Evolutionary conservation across 192 early-diverging fungal species (phyloP).

Genomic region (Umbelopsis sp.): DNA sequence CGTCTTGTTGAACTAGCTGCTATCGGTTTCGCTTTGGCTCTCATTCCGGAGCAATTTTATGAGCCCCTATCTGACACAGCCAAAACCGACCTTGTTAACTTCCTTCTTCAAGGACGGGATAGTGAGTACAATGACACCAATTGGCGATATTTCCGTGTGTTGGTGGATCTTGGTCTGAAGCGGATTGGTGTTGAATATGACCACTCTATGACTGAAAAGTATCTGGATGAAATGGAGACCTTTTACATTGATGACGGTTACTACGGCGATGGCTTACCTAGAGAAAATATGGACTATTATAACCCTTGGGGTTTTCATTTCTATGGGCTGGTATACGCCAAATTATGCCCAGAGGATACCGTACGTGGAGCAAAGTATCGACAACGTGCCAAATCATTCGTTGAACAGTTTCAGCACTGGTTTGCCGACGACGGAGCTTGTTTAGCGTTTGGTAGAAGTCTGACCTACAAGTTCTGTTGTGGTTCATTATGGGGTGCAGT

Average conservation of each 20-base stretch:
- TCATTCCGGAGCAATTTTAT: constrained; percentile 26
- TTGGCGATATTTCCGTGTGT: constrained; percentile 23
- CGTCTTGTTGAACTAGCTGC: constrained; percentile 28
- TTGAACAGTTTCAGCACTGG: constrained; percentile 26
- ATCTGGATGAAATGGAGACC: constrained; percentile 24
- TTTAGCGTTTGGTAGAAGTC: constrained; percentile 17
- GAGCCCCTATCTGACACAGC: constrained; percentile 13
- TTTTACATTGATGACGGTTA: constrained; percentile 24
- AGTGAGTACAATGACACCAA: constrained; percentile 12
- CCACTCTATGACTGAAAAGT: constrained; percentile 9
- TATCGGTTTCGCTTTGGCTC: constrained; percentile 22
- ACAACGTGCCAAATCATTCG: constrained; percentile 15
- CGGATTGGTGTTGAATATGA: constrained; percentile 12
- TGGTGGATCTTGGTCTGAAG: constrained; percentile 25
- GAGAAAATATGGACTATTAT: constrained; percentile 20
- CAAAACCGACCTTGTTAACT: constrained; percentile 5
- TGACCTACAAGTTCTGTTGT: constrained; percentile 15
- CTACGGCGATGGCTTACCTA: constrained; percentile 14
- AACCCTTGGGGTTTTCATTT: constrained; percentile 23
- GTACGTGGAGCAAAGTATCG: constrained; percentile 1
- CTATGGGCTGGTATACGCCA: constrained; percentile 17
- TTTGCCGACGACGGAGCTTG: constrained; percentile 26
- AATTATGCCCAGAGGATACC: constrained; percentile 15
- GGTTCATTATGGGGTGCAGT: constrained; percentile 20
- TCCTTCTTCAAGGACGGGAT: constrained; percentile 10